Conservation (phyloP, 2,329 filamentous ascomycete species). For the Diaporthe sp. region DNA sequence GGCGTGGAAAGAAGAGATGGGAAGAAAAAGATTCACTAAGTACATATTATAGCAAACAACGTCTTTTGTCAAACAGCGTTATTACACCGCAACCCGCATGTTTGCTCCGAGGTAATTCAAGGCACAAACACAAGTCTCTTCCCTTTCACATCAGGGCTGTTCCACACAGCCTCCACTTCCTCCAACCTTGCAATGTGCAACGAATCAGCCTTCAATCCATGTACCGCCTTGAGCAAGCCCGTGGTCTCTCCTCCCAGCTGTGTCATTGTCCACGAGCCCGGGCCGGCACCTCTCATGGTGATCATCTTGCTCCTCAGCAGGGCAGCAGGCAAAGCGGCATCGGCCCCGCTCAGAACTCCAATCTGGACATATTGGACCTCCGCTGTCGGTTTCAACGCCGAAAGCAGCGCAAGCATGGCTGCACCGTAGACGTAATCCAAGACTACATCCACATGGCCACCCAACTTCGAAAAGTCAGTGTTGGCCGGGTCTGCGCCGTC, state of each 20-base stretch:
- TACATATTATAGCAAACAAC: too few species aligned
- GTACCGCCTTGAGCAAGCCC: slow-evolving; percentile 48
- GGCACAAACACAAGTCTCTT: slow-evolving; percentile 21
- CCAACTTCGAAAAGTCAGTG: slow-evolving; percentile 60
- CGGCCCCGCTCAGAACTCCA: slow-evolving; percentile 55
- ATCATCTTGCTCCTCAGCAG: slow-evolving; percentile 63
- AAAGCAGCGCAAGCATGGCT: slow-evolving; percentile 55
- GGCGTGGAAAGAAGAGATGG: background rate
- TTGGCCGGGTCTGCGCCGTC: slow-evolving; percentile 56
- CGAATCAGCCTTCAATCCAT: slow-evolving; percentile 46
- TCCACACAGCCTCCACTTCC: slow-evolving; percentile 26
- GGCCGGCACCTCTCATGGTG: slow-evolving; percentile 59
- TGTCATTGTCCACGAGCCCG: slow-evolving; percentile 55
- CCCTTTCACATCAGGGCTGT: background rate
- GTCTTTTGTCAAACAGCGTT: background rate
- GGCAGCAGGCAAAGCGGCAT: slow-evolving; percentile 55
- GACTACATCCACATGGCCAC: slow-evolving; percentile 61
- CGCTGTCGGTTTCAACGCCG: slow-evolving; percentile 53
- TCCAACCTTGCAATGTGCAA: slow-evolving; percentile 45
- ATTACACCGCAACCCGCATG: too few species aligned
- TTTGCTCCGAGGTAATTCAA: background rate
- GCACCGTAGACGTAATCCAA: slow-evolving; percentile 70
- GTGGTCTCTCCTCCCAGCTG: slow-evolving; percentile 48
- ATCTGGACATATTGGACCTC: slow-evolving; percentile 67
- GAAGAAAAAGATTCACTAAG: background rate